Conservation (phyloP, 768 basidiomycete genomes). For the Boletus subparvulus region DNA sequence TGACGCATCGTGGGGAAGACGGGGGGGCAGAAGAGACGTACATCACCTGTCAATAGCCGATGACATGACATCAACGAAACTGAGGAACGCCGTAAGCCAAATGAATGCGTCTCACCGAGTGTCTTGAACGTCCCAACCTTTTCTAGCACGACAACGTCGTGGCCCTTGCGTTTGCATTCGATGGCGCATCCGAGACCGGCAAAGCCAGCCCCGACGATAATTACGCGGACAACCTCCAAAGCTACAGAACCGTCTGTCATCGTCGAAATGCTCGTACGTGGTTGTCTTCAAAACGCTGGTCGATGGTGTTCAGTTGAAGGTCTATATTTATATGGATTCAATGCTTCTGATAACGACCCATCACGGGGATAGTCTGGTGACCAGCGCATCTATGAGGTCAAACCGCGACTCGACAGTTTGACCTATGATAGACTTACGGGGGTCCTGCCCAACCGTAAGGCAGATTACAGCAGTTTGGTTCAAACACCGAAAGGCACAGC, state of each 20-base stretch:
- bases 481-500: too few species aligned
- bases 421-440: too few species aligned
- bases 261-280: neutral
- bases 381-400: neutral
- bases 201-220: slow-evolving; percentile 30
- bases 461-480: too few species aligned
- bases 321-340: too few species aligned
- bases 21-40: neutral
- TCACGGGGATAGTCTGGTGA: neutral
- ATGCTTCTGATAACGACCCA: neutral
- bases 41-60: neutral
- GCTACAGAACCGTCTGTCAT: neutral
- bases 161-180: slow-evolving; percentile 26
- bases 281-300: neutral
- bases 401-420: neutral
- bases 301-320: neutral
- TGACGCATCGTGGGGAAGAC: too few species aligned
- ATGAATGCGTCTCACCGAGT: slow-evolving; percentile 12
- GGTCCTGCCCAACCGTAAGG: too few species aligned
- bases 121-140: slow-evolving; percentile 15
- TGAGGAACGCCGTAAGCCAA: neutral
- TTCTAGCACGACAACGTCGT: slow-evolving; percentile 29
- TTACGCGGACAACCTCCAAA: neutral
- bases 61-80: neutral
- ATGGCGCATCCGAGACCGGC: slow-evolving; percentile 32